These are phyloP conservation scores for Chaetomium globosum DNA, from an alignment of 2,329 filamentous ascomycete genomes.

Conservation along the genomic window DNA sequence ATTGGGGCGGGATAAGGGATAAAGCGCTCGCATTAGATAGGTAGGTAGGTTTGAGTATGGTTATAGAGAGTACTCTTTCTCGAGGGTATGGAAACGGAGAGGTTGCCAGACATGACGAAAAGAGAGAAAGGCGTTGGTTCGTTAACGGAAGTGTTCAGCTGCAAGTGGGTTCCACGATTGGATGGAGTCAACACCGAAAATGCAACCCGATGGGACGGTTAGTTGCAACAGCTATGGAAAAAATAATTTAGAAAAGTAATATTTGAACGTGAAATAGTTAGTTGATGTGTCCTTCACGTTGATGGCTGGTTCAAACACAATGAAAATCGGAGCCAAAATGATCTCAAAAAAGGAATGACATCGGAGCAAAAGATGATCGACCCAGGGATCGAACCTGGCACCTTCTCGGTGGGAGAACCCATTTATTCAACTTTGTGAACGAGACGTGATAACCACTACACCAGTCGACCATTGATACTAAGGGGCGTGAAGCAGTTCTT, in stretches of 20 bases:
- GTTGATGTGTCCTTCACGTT: background rate
- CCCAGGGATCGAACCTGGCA: slow-evolving; percentile 36
- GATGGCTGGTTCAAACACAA: background rate
- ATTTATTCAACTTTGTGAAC: slow-evolving; percentile 31
- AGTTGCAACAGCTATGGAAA: no score
- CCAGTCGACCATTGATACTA: slow-evolving; percentile 28
- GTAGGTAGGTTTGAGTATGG: background rate
- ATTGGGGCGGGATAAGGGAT: background rate
- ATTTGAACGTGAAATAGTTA: background rate
- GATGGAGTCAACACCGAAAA: no score
- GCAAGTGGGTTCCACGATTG: no score
- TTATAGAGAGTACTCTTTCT: background rate
- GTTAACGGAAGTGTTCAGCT: background rate
- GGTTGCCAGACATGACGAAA: background rate
- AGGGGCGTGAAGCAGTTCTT: no score
- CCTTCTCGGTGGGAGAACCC: slow-evolving; percentile 31
- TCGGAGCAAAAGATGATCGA: slow-evolving; percentile 27
- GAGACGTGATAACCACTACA: slow-evolving; percentile 36
- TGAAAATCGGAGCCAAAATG: background rate
- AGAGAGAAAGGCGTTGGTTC: background rate
- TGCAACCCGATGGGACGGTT: no score
- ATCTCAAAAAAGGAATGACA: background rate
- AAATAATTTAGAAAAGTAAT: no score
- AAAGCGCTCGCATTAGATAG: background rate
- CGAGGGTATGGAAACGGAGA: background rate